Evolutionary conservation across 225 moss, liverwort and hornwort genomes (phyloP).

Genomic region (Climacium dendroides): DNA sequence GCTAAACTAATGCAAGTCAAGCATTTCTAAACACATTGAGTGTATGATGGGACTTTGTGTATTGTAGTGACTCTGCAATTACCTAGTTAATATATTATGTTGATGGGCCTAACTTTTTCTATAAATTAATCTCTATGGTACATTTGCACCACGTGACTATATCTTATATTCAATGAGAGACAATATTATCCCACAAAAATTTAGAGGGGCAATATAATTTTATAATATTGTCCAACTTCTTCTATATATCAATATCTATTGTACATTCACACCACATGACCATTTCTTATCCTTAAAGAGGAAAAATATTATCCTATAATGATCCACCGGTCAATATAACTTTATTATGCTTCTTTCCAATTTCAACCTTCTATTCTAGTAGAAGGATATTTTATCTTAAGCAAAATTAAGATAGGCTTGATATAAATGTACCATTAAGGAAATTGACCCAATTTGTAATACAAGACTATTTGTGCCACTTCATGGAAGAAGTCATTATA

Average conservation of each 20-base stretch:
- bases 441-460: not conserved
- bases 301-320: not conserved
- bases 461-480: not conserved
- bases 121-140: not conserved
- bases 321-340: fast-evolving
- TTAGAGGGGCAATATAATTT: too few species aligned
- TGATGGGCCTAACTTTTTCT: not conserved
- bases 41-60: too few species aligned
- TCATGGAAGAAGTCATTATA: fast-evolving
- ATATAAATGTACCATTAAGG: not conserved
- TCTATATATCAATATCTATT: too few species aligned
- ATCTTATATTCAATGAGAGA: too few species aligned
- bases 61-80: too few species aligned
- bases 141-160: not conserved
- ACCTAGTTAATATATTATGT: not conserved
- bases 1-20: too few species aligned
- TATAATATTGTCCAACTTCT: too few species aligned
- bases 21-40: too few species aligned
- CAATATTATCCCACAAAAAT: too few species aligned
- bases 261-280: too few species aligned
- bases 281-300: not conserved
- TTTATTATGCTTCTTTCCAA: too few species aligned
- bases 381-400: not conserved
- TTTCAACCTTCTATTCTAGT: too few species aligned
- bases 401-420: not conserved